phyloP scores from a whole-genome alignment of 2,329 filamentous ascomycete species.

The Ceratocystis papillata region DNA sequence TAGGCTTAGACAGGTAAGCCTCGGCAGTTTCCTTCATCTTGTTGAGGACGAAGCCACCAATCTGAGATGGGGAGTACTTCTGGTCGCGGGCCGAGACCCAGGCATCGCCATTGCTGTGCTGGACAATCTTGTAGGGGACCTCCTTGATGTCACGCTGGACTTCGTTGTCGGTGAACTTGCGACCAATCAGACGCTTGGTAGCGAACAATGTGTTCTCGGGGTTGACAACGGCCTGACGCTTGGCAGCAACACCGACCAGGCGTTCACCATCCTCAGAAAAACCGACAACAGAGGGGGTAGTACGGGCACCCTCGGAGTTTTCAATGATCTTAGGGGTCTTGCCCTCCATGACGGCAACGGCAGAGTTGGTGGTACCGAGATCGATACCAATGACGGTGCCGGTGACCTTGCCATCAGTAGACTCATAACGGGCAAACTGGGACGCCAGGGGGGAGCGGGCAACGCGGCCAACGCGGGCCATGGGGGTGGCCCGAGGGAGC shows the following conservation, averaged over 20 bases:
- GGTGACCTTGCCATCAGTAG: conserved; percentile 77
- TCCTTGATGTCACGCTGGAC: conserved; percentile 95
- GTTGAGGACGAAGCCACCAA: conserved; percentile 88
- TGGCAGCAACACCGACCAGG: conserved; percentile 91
- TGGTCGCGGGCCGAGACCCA: conserved; percentile 90
- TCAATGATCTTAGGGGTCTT: conserved; percentile 93
- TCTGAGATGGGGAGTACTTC: conserved; percentile 96
- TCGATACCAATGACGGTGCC: conserved; percentile 97
- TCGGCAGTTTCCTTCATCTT: conserved; percentile 99
- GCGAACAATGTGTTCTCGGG: conserved; percentile 97
- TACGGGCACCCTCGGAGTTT: conserved; percentile 88
- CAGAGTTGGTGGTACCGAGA: conserved; percentile 95
- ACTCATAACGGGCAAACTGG: conserved; percentile 68
- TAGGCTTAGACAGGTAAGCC: conserved; percentile 74
- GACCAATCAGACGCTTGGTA: conserved; percentile 96
- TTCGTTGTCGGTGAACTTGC: conserved; percentile 89
- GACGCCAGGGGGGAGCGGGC: conserved; percentile 60
- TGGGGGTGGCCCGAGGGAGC: conserved; percentile 67
- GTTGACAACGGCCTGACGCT: conserved; percentile 97
- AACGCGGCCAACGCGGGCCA: conserved; percentile 51
- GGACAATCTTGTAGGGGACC: conserved; percentile 96
- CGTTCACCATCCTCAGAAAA: conserved; percentile 94
- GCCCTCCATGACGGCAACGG: conserved; percentile 95
- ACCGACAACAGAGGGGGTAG: conserved; percentile 87
- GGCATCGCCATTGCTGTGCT: conserved; percentile 91